Percentiles rank a stretch among this genome's conserved stretches.
Conservation (phyloP, 2,329 filamentous ascomycete species). For the Fusarium hainanense region DNA sequence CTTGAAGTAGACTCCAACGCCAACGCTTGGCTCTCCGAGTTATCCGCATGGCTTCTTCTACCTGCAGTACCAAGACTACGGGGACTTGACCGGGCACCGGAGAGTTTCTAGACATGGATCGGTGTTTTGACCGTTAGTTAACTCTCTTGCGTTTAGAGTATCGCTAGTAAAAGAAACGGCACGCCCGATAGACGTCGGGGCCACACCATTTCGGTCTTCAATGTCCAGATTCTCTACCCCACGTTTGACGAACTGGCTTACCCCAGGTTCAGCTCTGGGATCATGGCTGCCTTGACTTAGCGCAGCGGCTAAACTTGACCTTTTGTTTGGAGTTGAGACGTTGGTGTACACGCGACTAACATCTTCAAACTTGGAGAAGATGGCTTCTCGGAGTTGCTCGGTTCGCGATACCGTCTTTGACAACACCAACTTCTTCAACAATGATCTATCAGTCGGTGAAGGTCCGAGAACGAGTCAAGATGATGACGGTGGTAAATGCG, state of each 20-base stretch:
- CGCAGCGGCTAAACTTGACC: conserved; percentile 17
- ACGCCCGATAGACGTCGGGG: conserved; percentile 6
- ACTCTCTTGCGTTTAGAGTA: neutral
- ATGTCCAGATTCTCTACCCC: conserved; percentile 30
- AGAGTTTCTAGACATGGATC: conserved; percentile 15
- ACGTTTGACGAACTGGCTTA: conserved; percentile 12
- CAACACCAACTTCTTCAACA: neutral
- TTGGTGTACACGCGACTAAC: neutral
- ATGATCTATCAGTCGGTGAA: conserved; percentile 17
- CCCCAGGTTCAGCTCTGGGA: conserved; percentile 15
- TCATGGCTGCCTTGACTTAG: conserved; percentile 11
- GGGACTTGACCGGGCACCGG: conserved; percentile 21
- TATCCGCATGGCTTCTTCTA: neutral
- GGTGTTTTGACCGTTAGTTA: neutral
- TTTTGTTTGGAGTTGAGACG: neutral
- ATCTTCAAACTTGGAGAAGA: neutral
- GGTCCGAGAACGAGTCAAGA: conserved; percentile 18
- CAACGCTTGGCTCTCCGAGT: conserved; percentile 15
- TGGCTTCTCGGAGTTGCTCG: neutral
- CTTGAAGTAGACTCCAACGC: neutral
- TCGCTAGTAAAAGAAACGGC: neutral
- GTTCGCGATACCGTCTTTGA: neutral
- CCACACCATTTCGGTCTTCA: conserved; percentile 30
- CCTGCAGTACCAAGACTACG: conserved; percentile 36
- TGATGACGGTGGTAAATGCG: neutral